Percentiles rank a stretch among this genome's conserved stretches.
Evolutionary conservation across 2,329 filamentous ascomycete genomes (phyloP).

Genomic region (Ophiostoma quercus): DNA sequence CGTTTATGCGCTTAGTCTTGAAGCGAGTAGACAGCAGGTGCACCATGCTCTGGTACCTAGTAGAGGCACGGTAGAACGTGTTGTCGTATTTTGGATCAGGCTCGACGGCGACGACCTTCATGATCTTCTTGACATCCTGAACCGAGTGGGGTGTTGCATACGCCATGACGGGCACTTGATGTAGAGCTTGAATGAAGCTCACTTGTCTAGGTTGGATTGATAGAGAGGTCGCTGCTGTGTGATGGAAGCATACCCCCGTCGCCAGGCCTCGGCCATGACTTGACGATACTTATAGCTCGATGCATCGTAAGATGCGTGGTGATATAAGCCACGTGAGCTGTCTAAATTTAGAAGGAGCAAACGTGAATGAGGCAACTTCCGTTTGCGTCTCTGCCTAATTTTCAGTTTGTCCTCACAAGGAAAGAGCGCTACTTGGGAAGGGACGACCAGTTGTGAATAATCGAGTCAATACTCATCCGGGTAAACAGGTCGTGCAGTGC

Average conservation of each 20-base stretch:
- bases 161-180: background rate
- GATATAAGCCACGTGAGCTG: background rate
- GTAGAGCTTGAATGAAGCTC: no score
- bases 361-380: conserved; percentile 5
- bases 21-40: background rate
- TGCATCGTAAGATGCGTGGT: background rate
- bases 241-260: background rate
- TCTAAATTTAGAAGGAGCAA: background rate
- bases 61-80: background rate
- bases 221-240: background rate
- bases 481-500: background rate
- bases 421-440: background rate
- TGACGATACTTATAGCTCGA: conserved; percentile 3
- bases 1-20: background rate
- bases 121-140: background rate
- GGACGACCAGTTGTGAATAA: background rate
- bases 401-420: background rate
- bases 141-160: background rate
- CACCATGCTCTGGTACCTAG: no score
- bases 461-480: no score
- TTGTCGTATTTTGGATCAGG: background rate
- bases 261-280: background rate
- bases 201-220: background rate
- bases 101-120: background rate
- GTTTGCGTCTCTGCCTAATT: background rate